These are phyloP conservation scores for Thielaviopsis ethacetica DNA, from an alignment of 2,329 filamentous ascomycete genomes.

Conservation along the genomic window DNA sequence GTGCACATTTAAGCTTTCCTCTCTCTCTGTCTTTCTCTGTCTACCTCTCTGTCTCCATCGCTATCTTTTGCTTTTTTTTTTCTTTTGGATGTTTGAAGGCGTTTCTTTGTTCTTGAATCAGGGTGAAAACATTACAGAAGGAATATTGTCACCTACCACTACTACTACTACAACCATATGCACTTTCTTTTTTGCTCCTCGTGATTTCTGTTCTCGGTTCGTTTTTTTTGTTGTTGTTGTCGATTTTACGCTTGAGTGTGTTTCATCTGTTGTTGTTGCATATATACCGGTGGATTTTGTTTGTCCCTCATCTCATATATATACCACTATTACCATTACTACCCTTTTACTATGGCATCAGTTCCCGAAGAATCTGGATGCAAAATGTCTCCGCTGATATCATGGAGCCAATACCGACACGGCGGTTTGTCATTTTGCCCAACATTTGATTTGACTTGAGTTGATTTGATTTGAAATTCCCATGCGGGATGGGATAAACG, in stretches of 20 bases:
- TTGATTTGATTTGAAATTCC: too few species aligned
- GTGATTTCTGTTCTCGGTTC: not conserved
- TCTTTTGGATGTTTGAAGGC: not conserved
- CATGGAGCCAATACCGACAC: too few species aligned
- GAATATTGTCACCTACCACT: not conserved
- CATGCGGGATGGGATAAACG: too few species aligned
- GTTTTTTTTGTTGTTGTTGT: not conserved
- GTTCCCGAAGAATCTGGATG: too few species aligned
- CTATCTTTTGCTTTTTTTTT: not conserved
- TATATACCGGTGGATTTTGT: too few species aligned
- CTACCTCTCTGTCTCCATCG: not conserved
- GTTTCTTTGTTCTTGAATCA: not conserved
- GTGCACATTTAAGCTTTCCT: slow-evolving; percentile 39
- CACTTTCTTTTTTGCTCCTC: not conserved
- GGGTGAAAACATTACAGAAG: too few species aligned
- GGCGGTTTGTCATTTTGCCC: too few species aligned
- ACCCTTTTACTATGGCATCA: too few species aligned
- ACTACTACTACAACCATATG: not conserved
- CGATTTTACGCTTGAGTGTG: not conserved
- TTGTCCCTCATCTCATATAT: too few species aligned
- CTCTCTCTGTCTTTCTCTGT: not conserved
- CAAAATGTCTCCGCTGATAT: too few species aligned
- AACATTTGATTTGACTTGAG: too few species aligned
- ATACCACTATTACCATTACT: too few species aligned
- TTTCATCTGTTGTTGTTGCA: not conserved